Base-by-base conservation (phyloP, 139 green algal genomes). In the Raphidocelis subcapitata region DNA sequence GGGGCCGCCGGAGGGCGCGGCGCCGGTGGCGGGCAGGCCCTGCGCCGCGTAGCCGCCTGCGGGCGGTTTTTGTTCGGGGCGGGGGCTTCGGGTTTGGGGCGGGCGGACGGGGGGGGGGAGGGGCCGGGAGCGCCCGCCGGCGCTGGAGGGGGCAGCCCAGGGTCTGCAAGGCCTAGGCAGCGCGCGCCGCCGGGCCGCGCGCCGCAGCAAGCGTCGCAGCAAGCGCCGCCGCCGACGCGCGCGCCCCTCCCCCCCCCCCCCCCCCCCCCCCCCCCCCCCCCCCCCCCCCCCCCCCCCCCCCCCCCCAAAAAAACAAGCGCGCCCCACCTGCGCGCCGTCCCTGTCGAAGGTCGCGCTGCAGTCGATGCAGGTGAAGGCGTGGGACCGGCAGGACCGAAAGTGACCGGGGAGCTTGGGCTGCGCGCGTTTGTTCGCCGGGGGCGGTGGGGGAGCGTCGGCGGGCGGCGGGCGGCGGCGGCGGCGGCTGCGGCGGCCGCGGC, bases 321-420 rank as follows among this genome's bases (percentile, higher is more conserved):
- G n/a, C n/a, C n/a, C n/a, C 61, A 89, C 84, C 52, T 91, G 69
- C 33, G 88, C 88, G 20, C 60, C 77, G 29, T 72, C 26, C 14
- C 68, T 55, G 80, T 96, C 92, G 75, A 97, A 97, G 4, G 59
- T 84, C 0, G 76, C 57, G 23, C 71, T 79, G 79, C 93, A 98
- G 82, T 98, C 94, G 14, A 98, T 85, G 80, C 94, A 98, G 0
- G 87, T 93, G 73, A 97, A 97, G 14, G 44, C 69, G 5, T 56
- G 75, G 2, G 79, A 80, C 0, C 61, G 55, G 77, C 94, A 98
- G 8, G 55, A 29, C 0, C 70, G 5, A 14, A 83, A 80, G 62
- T 98, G 94, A 2, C 75, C 77, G 0, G 67, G 35, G 0, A 98
- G 59, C 82, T 97, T 97, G 14, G 94, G 92, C 88, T 92, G 82